A percentile compares a stretch with the other conserved stretches of the same genome.
phyloP scores from a whole-genome alignment of 768 basidiomycete genomes.

The Termitomyces heimii region DNA sequence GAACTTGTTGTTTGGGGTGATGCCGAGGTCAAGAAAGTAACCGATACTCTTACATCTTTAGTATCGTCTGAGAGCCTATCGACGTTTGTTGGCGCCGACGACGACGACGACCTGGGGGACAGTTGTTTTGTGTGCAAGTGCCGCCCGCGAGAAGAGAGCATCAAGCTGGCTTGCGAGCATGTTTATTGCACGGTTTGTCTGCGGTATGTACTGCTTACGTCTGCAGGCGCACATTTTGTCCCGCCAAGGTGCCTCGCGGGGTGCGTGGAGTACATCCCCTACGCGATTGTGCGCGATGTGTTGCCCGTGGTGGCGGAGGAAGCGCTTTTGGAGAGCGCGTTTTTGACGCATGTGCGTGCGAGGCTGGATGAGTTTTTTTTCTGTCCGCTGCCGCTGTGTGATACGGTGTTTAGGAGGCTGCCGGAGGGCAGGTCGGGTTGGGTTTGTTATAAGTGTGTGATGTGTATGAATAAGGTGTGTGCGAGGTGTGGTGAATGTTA shows the following conservation, averaged over 20 bases:
- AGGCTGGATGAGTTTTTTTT: constrained; percentile 38
- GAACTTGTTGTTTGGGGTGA: constrained; percentile 38
- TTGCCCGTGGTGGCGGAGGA: constrained; percentile 32
- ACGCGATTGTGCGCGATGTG: constrained; percentile 30
- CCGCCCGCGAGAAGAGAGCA: constrained; percentile 22
- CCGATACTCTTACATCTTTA: not conserved
- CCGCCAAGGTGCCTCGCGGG: constrained; percentile 33
- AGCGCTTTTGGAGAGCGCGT: constrained; percentile 33
- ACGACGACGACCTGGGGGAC: not conserved
- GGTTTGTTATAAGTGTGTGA: constrained; percentile 20
- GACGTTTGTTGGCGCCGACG: not conserved
- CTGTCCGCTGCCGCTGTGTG: constrained; percentile 50
- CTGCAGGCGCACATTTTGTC: constrained; percentile 21
- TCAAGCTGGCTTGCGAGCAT: constrained; percentile 42
- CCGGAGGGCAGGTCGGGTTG: constrained; percentile 1
- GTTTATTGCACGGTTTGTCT: constrained; percentile 47
- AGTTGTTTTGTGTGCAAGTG: constrained; percentile 37
- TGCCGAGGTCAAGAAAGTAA: constrained; percentile 16
- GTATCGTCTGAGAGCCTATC: not conserved
- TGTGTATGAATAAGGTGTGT: constrained; percentile 31
- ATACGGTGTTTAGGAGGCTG: constrained; percentile 34
- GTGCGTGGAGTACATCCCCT: constrained; percentile 27
- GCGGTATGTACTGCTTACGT: constrained; percentile 31
- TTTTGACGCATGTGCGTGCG: constrained; percentile 36
- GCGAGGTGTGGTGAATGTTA: constrained; percentile 29